phyloP scores from a whole-genome alignment of 805 yeast species.

The Torulaspora maleeae region DNA sequence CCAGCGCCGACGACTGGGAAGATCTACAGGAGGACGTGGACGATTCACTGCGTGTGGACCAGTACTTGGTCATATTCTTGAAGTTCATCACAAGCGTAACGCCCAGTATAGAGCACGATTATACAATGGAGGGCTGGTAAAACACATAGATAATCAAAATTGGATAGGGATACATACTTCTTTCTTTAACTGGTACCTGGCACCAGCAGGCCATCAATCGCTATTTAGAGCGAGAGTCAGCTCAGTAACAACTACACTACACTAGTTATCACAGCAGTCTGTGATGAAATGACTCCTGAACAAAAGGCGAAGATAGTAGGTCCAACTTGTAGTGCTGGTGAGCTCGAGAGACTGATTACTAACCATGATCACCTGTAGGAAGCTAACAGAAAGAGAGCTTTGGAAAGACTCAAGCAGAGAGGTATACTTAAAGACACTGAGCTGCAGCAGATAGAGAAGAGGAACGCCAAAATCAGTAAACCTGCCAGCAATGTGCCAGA shows the following conservation, averaged over 20 bases:
- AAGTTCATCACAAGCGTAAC: conserved; percentile 96
- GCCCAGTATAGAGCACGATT: conserved; percentile 96
- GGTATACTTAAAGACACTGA: conserved; percentile 34
- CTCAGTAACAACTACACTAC: not conserved
- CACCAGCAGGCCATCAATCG: not conserved
- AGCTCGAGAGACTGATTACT: not conserved
- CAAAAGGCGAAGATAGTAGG: conserved; percentile 37
- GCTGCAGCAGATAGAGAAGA: conserved; percentile 20
- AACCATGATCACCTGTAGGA: conserved; percentile 39
- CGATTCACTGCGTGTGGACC: conserved; percentile 74
- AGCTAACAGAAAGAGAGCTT: conserved; percentile 57
- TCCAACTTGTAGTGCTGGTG: not conserved
- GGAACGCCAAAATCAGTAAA: conserved; percentile 15
- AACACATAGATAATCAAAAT: conserved; percentile 10
- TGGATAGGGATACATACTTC: conserved; percentile 5
- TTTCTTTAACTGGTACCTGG: not conserved
- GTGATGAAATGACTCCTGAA: conserved; percentile 24
- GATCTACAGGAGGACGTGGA: conserved; percentile 41
- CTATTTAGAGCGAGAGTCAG: not conserved
- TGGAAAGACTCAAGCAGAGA: conserved; percentile 51
- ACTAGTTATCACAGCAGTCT: not conserved
- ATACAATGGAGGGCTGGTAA: conserved; percentile 91
- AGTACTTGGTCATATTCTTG: conserved; percentile 80
- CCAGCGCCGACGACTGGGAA: conserved; percentile 50
- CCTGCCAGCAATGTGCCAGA: not conserved